Conservation (phyloP, 2,329 filamentous ascomycete genomes). For the Nothophoma quercina region DNA sequence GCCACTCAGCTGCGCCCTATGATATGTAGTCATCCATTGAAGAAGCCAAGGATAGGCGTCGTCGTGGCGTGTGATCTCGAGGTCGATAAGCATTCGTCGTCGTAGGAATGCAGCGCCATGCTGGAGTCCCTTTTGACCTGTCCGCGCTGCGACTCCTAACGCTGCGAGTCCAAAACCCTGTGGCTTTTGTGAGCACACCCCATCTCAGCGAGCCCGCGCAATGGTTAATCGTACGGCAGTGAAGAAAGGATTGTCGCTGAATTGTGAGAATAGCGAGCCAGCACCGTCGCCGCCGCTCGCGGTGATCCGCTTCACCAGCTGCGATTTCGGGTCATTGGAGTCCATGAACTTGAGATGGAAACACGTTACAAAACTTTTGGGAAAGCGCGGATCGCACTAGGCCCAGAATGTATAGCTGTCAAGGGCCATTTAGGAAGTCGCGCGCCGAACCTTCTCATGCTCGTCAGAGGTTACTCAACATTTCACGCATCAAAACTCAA, state of each 20-base stretch:
- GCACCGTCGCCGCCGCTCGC: constrained; percentile 41
- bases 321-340: constrained; percentile 47
- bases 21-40: constrained; percentile 89
- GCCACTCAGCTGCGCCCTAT: constrained; percentile 65
- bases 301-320: constrained; percentile 49
- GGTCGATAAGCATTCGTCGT: constrained; percentile 87
- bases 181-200: constrained; percentile 41
- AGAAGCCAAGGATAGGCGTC: constrained; percentile 93
- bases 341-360: constrained; percentile 37
- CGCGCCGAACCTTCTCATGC: constrained; percentile 4
- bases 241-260: constrained; percentile 62
- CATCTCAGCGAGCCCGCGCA: constrained; percentile 51
- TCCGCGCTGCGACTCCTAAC: constrained; percentile 80
- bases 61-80: constrained; percentile 95
- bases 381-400: constrained; percentile 28
- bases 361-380: constrained; percentile 15
- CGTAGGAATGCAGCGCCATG: constrained; percentile 77
- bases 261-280: constrained; percentile 53
- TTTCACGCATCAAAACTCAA: background rate
- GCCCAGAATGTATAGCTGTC: constrained; percentile 15
- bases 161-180: constrained; percentile 89
- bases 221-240: constrained; percentile 57
- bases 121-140: constrained; percentile 80
- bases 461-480: background rate
- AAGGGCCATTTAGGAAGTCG: constrained; percentile 14